Conservation (phyloP, 208 protist genomes). For the Trypanosoma cruzi region DNA sequence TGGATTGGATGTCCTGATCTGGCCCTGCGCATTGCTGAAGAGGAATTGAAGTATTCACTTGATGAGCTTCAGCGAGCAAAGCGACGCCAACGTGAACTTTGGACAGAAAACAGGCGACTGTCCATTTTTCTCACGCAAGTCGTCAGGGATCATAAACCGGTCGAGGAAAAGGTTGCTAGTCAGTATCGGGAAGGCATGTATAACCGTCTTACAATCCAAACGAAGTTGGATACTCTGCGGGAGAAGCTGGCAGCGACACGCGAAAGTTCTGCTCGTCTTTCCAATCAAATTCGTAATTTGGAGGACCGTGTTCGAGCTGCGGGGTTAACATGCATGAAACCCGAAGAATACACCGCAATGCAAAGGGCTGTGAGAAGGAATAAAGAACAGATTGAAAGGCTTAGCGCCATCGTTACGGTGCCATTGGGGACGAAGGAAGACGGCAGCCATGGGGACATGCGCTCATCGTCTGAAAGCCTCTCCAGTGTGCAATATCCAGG, state of each 20-base stretch:
- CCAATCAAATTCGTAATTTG: slow-evolving; percentile 43
- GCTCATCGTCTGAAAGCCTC: slow-evolving; percentile 3
- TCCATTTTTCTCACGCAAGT: slow-evolving; percentile 66
- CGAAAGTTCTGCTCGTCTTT: slow-evolving; percentile 32
- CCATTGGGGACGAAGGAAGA: background rate
- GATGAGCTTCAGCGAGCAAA: slow-evolving; percentile 43
- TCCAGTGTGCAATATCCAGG: slow-evolving; percentile 19
- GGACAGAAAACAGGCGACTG: slow-evolving; percentile 59
- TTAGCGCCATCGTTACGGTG: background rate
- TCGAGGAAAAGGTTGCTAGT: slow-evolving; percentile 42
- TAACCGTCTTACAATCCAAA: slow-evolving; percentile 45
- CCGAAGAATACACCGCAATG: slow-evolving; percentile 60
- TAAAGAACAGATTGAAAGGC: slow-evolving; percentile 19
- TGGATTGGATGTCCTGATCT: slow-evolving; percentile 13
- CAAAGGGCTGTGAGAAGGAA: slow-evolving; percentile 33
- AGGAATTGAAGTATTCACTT: slow-evolving; percentile 46
- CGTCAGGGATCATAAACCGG: slow-evolving; percentile 35
- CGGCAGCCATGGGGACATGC: too few relatives aligned
- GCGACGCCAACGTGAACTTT: slow-evolving; percentile 40
- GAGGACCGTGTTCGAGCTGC: slow-evolving; percentile 36
- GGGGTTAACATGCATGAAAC: slow-evolving; percentile 35
- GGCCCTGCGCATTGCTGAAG: slow-evolving; percentile 45
- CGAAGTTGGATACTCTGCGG: slow-evolving; percentile 39
- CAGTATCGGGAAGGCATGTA: slow-evolving; percentile 78
- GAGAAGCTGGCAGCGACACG: slow-evolving; percentile 34